Base-by-base conservation (phyloP, 2,329 filamentous ascomycete genomes). In the Raffaelea ambrosiae region DNA sequence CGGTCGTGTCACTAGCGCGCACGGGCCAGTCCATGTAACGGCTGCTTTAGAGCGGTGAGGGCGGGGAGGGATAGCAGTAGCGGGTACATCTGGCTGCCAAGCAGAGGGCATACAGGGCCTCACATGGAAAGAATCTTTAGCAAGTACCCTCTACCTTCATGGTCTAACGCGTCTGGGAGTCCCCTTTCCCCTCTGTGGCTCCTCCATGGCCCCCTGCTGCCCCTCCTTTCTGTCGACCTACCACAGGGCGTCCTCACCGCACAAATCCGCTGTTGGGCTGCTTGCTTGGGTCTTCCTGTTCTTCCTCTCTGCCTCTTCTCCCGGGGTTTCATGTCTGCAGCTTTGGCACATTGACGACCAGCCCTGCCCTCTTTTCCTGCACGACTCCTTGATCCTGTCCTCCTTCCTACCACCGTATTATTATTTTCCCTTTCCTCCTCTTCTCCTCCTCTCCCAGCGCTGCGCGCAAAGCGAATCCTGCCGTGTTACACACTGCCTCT, bases 181-280 rank as follows among this genome's bases (percentile, higher is more conserved):
- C 18, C 20, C 40, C 29, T 48, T 40, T 46, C 47, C 41, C 46
- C 51, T 46, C 38, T 47, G 13, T 38, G 18, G 35, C 16, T 40
- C 36, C 13, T 26, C 20, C 31, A 5, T 47, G 26, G 13, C 7
- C 26, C 14, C 13, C 38, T 46, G n/a, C 26, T 49, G 46, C 44
- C 51, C 51, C 51, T 47, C 47, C 47, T 42, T 47, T 38, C 5
- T n/a, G n/a, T 35, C 20, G 16, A 22, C 33, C 7, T 5, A 38
- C 35, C 35, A 38, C 18, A 38, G 35, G 7, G 16, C 35, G 29
- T 46, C 36, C 42, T 51, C 52, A 54, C 52, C 52, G 52, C 52
- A 53, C 49, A 50, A 50, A 46, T 47, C 10, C 43, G 18, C 20
- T 26, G 14, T 8, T 33, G 8, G n/a, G 13, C 14, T 38, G 5